Percentiles rank a stretch among this genome's conserved stretches.
phyloP scores from a whole-genome alignment of 305 asterid genomes.

The Solanum hybrid region DNA sequence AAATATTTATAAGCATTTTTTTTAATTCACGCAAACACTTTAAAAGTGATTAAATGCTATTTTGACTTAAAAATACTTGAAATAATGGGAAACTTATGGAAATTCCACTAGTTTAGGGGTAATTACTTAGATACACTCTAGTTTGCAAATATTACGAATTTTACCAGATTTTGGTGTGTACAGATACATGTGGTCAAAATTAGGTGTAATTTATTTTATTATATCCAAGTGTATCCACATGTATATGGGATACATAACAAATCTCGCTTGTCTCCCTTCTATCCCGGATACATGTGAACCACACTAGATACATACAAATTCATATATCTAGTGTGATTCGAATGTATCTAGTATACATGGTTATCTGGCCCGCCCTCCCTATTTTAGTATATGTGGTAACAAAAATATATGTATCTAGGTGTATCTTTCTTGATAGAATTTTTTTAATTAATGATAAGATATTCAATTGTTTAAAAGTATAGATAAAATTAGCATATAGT shows the following conservation, averaged over 20 bases:
- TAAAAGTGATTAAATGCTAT: not conserved
- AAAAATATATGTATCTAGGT: no score
- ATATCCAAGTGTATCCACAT: not conserved
- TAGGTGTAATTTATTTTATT: no score
- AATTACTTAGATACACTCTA: no score
- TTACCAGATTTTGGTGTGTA: not conserved
- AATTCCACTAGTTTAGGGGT: not conserved
- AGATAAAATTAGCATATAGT: no score
- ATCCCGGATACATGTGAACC: not conserved
- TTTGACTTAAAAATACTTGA: not conserved
- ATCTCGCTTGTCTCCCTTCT: not conserved
- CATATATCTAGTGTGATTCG: not conserved
- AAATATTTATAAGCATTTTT: not conserved
- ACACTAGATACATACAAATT: not conserved
- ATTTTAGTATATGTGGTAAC: no score
- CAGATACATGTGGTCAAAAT: no score
- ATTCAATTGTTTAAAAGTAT: no score
- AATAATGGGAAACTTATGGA: not conserved
- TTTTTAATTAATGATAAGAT: no score
- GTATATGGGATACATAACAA: no score
- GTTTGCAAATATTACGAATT: no score
- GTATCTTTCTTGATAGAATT: not conserved
- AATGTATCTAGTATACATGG: not conserved
- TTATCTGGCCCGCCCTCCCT: not conserved
- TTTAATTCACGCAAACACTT: no score